Evolutionary conservation across 202 grass and related monocot species (phyloP), one percentile per base, ranked within the genome.

Genomic region (Setaria viridis): DNA sequence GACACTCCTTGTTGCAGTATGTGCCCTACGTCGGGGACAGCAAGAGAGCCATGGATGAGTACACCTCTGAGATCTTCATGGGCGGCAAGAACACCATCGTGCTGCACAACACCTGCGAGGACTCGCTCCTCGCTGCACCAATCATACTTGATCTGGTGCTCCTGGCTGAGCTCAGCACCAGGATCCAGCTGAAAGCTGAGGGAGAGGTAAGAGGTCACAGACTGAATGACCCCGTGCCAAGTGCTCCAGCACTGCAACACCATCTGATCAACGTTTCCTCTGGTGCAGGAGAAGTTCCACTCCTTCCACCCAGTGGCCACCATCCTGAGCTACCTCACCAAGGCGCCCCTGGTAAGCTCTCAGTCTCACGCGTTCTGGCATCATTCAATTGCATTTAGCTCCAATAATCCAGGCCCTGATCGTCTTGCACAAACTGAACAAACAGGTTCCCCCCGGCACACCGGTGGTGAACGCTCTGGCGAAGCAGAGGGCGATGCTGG

Each of bases 31-130:
- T 99, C 4, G 97, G 90, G 33, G 97, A 99, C 90, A 99, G 97
- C 70, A 99, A 99, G 90, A 91, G 97, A 65, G 97, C 97, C 21
- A 99, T 99, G 97, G 97, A 99, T 68, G 97, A 99, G 85, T 96
- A 99, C 86, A 99, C 97, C 57, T 95, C 97, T 4, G 97, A 99
- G 87, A 99, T 99, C 80, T 99, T 96, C 87, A 96, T 99, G 97
- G 97, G 97, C 0, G 94, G 97, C 10, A 91, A 87, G 87, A 95
- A 60, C 84, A 99, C 97, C 21, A 94, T 99, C 12, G 92, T 96
- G 67, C 88, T 99, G 71, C 97, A 99, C 85, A 99, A 99, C 85
- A 99, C 97, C 53, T 99, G 97, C 1, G 97, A 99, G 91, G 97
- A 99, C 82, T 99, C 97, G 0, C 92, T 99, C 35, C 85, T 99